Conservation (phyloP, 1,284 basidiomycete genomes). For the Ganoderma lingzhi region DNA sequence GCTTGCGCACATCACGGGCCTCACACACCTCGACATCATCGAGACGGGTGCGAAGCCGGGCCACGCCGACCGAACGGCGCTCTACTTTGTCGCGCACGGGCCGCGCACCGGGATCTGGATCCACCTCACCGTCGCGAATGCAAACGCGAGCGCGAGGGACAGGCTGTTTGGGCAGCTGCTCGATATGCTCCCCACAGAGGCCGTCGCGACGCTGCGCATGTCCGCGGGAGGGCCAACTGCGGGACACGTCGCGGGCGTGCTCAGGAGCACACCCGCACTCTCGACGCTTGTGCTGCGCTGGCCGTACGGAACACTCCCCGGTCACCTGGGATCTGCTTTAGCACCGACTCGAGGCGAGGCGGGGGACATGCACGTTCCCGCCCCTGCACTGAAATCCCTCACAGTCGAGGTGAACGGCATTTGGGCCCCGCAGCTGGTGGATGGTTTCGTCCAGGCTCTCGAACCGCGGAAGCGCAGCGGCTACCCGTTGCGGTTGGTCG, state of each 20-base stretch:
- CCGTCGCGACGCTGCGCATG: no score
- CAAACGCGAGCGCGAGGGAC: neutral
- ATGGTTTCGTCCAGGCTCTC: neutral
- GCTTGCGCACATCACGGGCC: no score
- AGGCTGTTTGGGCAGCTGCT: neutral
- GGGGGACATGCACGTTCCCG: neutral
- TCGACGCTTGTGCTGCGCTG: no score
- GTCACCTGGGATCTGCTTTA: neutral
- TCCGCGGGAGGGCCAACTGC: no score
- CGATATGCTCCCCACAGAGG: neutral
- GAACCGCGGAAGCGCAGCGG: neutral
- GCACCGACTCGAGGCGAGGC: no score
- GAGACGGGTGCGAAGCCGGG: neutral
- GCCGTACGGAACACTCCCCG: neutral
- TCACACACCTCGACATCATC: neutral
- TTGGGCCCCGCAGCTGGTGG: neutral
- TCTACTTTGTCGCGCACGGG: neutral
- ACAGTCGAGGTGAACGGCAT: neutral
- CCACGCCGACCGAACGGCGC: neutral
- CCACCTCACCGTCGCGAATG: neutral
- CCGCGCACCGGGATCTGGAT: neutral
- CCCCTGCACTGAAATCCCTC: neutral
- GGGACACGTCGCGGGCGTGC: neutral
- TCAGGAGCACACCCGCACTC: neutral
- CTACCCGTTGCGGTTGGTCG: neutral